These are phyloP conservation scores for Coemansia erecta DNA, from an alignment of 192 early-diverging fungal species.

Conservation along the genomic window DNA sequence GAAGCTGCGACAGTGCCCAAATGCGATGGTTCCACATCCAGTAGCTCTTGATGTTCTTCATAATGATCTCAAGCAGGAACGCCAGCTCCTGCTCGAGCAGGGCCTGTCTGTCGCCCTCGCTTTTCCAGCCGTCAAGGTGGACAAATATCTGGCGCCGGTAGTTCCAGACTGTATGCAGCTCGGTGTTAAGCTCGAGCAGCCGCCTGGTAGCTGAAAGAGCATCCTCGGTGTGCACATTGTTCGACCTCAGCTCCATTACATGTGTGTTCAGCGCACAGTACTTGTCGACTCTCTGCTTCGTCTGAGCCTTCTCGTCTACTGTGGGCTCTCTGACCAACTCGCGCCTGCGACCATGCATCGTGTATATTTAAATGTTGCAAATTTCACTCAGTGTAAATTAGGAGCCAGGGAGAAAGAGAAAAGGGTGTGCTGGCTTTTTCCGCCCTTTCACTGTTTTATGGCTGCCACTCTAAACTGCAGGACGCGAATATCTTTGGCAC, in stretches of 20 bases:
- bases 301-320: conserved; percentile 31
- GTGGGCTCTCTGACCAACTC: conserved; percentile 27
- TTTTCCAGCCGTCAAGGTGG: conserved; percentile 16
- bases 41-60: conserved; percentile 89
- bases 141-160: conserved; percentile 72
- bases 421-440: neutral
- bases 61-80: conserved; percentile 71
- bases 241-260: conserved; percentile 23
- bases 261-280: conserved; percentile 40
- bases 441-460: neutral
- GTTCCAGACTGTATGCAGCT: conserved; percentile 96
- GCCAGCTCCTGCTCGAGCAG: conserved; percentile 63
- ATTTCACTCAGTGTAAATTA: neutral
- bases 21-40: conserved; percentile 97
- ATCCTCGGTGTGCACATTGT: conserved; percentile 29
- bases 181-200: conserved; percentile 81
- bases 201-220: conserved; percentile 66
- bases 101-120: conserved; percentile 11
- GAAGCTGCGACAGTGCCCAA: conserved; percentile 82
- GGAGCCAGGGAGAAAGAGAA: neutral
- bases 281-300: conserved; percentile 26
- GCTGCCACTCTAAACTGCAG: conserved; percentile 43
- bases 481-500: conserved; percentile 30
- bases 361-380: conserved; percentile 12
- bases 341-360: conserved; percentile 40